Evolutionary conservation across 192 early-diverging fungal genomes (phyloP).

Genomic region (Phycomyces nitens): DNA sequence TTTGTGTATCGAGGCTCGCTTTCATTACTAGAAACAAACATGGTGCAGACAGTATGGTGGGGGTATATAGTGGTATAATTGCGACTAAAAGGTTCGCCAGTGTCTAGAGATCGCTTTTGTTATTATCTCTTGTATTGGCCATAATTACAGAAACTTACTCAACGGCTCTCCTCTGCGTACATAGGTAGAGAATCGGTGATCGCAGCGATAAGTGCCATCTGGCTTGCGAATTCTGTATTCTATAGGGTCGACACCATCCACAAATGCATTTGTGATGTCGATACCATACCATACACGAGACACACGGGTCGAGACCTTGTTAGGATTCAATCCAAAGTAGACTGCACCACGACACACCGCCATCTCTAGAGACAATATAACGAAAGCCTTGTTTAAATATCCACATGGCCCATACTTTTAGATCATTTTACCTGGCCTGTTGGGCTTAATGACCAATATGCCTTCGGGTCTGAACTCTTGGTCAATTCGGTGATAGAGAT

Average conservation of each 20-base stretch:
- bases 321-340: conserved; percentile 39
- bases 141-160: no score
- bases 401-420: no score
- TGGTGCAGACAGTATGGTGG: conserved; percentile 29
- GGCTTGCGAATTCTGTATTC: conserved; percentile 43
- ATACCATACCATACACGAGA: conserved; percentile 49
- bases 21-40: conserved; percentile 29
- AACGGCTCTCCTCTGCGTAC: conserved; percentile 41
- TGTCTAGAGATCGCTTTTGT: conserved; percentile 24
- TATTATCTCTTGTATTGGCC: no score
- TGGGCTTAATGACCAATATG: conserved; percentile 12
- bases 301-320: conserved; percentile 20
- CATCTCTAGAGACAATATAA: conserved; percentile 21
- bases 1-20: conserved; percentile 27
- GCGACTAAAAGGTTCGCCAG: conserved; percentile 42
- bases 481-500: conserved; percentile 42
- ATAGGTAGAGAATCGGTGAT: conserved; percentile 48
- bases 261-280: conserved; percentile 42
- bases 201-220: conserved; percentile 43
- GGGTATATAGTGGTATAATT: conserved; percentile 36
- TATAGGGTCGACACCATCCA: conserved; percentile 41
- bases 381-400: not conserved
- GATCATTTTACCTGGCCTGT: conserved; percentile 28
- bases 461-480: conserved; percentile 35
- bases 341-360: conserved; percentile 47